Conservation (phyloP, 164 flowering plant genomes). For the Aristolochia fimbriata region DNA sequence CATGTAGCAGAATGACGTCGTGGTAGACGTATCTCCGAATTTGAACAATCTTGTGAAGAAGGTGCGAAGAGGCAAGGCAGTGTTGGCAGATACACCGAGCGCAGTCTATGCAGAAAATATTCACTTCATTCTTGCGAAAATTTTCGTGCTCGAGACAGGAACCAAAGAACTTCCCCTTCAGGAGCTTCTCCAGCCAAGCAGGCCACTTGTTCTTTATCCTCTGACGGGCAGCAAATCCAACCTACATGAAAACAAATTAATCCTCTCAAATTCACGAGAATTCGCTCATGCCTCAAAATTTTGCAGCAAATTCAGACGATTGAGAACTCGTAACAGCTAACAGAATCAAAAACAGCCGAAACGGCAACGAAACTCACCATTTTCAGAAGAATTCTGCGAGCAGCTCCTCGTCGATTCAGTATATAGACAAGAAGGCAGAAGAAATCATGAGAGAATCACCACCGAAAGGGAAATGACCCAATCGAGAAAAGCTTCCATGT, state of each 20-base stretch:
- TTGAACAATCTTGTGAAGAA: constrained; percentile 38
- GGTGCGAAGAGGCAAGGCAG: constrained; percentile 27
- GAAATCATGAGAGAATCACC: too few species aligned
- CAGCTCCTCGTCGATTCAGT: neutral
- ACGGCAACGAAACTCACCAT: constrained; percentile 5
- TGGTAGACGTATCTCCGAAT: constrained; percentile 67
- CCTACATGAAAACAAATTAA: neutral
- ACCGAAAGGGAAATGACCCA: too few species aligned
- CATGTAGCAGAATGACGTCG: constrained; percentile 57
- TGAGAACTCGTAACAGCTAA: neutral
- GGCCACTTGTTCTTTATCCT: neutral
- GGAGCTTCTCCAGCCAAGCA: constrained; percentile 11
- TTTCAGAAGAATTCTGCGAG: neutral
- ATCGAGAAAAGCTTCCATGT: too few species aligned
- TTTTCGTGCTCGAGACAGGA: constrained; percentile 13
- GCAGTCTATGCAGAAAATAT: constrained; percentile 63
- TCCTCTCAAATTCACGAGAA: neutral
- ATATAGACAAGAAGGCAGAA: neutral
- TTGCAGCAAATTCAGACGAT: neutral
- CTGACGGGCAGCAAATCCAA: neutral
- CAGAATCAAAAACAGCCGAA: neutral
- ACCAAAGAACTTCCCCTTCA: constrained; percentile 14
- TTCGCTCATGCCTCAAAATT: neutral
- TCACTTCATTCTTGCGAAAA: constrained; percentile 41
- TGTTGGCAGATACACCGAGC: constrained; percentile 38